Percentiles rank a stretch among this genome's conserved stretches.
Evolutionary conservation across 2,329 filamentous ascomycete genomes (phyloP).

Genomic region (Penicillium sp.): DNA sequence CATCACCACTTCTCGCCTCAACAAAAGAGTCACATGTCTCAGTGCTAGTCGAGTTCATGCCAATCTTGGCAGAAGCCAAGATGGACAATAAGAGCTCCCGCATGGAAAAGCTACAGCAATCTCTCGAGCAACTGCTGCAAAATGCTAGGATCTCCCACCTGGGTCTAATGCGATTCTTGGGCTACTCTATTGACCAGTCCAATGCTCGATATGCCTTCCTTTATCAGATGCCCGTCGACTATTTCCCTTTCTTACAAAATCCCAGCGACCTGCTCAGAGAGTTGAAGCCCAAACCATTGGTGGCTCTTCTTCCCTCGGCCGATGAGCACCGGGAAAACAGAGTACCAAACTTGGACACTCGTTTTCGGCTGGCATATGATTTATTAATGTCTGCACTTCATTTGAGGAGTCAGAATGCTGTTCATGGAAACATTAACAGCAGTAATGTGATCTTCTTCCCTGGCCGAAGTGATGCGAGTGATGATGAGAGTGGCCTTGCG

Average conservation of each 20-base stretch:
- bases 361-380: constrained; percentile 63
- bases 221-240: constrained; percentile 58
- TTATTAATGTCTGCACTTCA: constrained; percentile 59
- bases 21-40: constrained; percentile 40
- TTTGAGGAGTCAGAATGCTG: constrained; percentile 57
- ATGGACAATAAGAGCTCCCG: constrained; percentile 26
- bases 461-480: constrained; percentile 33
- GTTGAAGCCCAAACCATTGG: constrained; percentile 43
- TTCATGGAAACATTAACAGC: constrained; percentile 67
- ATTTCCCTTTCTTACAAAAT: constrained; percentile 46
- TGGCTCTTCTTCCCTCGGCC: constrained; percentile 45
- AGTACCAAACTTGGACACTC: constrained; percentile 61
- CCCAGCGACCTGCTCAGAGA: constrained; percentile 41
- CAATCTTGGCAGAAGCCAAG: constrained; percentile 41
- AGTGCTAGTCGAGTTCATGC: constrained; percentile 45
- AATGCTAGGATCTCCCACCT: constrained; percentile 46
- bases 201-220: constrained; percentile 61
- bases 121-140: constrained; percentile 43
- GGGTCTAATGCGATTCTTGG: constrained; percentile 47
- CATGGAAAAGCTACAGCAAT: constrained; percentile 39
- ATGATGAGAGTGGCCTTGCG: constrained; percentile 38
- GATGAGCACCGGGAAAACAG: constrained; percentile 41
- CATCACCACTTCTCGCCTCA: constrained; percentile 36
- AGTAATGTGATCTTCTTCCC: constrained; percentile 63
- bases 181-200: constrained; percentile 59